phyloP scores from a whole-genome alignment of 805 yeast genomes.

The Hanseniaspora hatyaiensis region DNA sequence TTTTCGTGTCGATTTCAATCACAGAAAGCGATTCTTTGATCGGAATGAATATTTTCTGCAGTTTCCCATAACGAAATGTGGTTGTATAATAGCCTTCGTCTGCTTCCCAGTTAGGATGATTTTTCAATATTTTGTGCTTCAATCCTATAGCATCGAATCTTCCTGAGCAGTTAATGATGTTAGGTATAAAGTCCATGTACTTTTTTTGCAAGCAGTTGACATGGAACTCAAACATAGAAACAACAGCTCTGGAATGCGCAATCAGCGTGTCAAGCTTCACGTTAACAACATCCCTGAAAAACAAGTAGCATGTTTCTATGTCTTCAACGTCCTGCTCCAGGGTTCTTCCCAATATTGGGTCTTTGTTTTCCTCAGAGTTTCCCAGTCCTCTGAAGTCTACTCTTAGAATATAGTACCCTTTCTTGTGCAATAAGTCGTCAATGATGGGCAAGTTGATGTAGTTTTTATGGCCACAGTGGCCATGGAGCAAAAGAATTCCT shows the following conservation, averaged over 20 bases:
- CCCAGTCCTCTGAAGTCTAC: slow-evolving; percentile 86
- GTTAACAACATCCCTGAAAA: slow-evolving; percentile 26
- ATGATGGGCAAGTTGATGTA: slow-evolving; percentile 58
- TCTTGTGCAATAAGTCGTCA: slow-evolving; percentile 49
- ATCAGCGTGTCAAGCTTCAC: slow-evolving; percentile 41
- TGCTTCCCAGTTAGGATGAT: slow-evolving; percentile 32
- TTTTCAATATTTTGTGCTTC: slow-evolving; percentile 29
- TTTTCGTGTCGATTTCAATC: slow-evolving; percentile 36
- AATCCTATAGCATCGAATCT: slow-evolving; percentile 48
- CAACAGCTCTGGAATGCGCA: slow-evolving; percentile 71
- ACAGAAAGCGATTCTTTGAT: slow-evolving; percentile 41
- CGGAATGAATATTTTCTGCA: slow-evolving; percentile 35
- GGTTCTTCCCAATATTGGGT: slow-evolving; percentile 38
- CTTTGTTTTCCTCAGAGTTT: slow-evolving; percentile 41
- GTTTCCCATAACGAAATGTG: slow-evolving; percentile 43
- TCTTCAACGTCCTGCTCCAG: slow-evolving; percentile 60
- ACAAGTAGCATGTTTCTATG: slow-evolving; percentile 37
- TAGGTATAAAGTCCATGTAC: slow-evolving; percentile 37
- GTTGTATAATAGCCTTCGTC: slow-evolving; percentile 34
- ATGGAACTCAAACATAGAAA: slow-evolving; percentile 67
- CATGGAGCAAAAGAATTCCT: slow-evolving; percentile 61
- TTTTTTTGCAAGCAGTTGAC: slow-evolving; percentile 28
- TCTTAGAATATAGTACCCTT: slow-evolving; percentile 57
- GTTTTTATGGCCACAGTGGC: slow-evolving; percentile 74
- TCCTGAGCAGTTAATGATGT: slow-evolving; percentile 60